phyloP scores from a whole-genome alignment of 208 protist species.

The Blechomonas ayalai region DNA sequence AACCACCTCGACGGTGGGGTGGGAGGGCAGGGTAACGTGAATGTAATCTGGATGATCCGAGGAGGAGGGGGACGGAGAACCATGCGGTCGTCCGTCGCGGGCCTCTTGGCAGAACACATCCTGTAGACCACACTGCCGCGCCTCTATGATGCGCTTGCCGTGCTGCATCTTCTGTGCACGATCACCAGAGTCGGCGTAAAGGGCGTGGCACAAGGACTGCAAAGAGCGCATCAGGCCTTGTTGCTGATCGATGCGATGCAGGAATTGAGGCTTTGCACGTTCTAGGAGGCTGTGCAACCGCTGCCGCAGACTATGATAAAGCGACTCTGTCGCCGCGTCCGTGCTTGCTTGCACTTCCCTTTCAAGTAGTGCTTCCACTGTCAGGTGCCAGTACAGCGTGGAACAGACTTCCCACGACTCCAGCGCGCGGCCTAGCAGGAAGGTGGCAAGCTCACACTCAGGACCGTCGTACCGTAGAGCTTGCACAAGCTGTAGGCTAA shows the following conservation, averaged over 20 bases:
- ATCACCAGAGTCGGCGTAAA: constrained; percentile 28
- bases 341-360: neutral
- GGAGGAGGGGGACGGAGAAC: neutral
- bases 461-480: constrained; percentile 65
- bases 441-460: constrained; percentile 33
- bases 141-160: constrained; percentile 23
- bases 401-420: constrained; percentile 72
- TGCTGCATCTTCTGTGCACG: constrained; percentile 25
- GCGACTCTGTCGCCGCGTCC: neutral
- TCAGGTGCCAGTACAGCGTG: constrained; percentile 54
- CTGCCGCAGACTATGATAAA: constrained; percentile 13
- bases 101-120: constrained; percentile 27
- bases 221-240: constrained; percentile 33
- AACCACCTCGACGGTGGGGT: constrained; percentile 40
- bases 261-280: constrained; percentile 29
- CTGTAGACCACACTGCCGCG: constrained; percentile 42
- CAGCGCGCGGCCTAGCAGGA: constrained; percentile 51
- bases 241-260: constrained; percentile 42
- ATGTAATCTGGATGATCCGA: neutral
- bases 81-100: neutral
- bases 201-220: constrained; percentile 17
- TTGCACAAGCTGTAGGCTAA: constrained; percentile 73
- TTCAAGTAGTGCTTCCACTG: constrained; percentile 43
- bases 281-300: constrained; percentile 21
- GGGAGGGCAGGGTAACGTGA: constrained; percentile 52